Evolutionary conservation across 805 yeast genomes (phyloP), one percentile per base, ranked within the genome.

Genomic region (Candida quercuum): DNA sequence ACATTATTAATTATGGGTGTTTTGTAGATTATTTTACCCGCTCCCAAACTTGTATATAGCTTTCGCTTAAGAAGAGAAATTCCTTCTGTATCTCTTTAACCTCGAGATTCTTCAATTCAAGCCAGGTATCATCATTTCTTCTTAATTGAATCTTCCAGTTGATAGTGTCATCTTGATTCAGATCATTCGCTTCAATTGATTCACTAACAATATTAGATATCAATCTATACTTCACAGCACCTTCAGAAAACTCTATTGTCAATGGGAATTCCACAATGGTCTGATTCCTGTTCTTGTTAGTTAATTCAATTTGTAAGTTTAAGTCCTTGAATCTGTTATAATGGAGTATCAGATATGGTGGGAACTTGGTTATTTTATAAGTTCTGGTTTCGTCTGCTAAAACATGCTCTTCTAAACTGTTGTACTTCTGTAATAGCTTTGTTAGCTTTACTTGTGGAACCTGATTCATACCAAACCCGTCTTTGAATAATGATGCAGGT

Each of bases 1-100:
- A 33, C 5, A 24, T 17, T 22, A n/a, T n/a, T n/a, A n/a, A n/a
- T n/a, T n/a, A n/a, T n/a, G n/a, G n/a, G n/a, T n/a, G n/a, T n/a
- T n/a, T n/a, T 27, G 29, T 15, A 6, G 14, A 10, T 28, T 24
- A 43, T 38, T 41, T 35, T 2, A 43, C 38, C 33, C 54, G 58
- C 43, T 73, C 70, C 89, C 93, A 83, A 10, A 85, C 61, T 56
- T 84, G 91, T 19, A 86, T 59, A 56, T 73, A 77, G 24, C 76
- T 71, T 47, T 81, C 85, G 28, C 70, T 67, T 22, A 84, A 54
- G 49, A 82, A 79, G 38, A 86, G 48, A 28, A 82, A 61, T 43
- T 81, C 87, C 36, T 64, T 64, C 27, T 78, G 78, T 17, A 72
- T 67, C 12, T 54, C 54, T 25, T 59, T 65, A 1, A 75, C 68